Base-by-base conservation (phyloP, 169 alveolate species). In the Cryptosporidium bovis region DNA sequence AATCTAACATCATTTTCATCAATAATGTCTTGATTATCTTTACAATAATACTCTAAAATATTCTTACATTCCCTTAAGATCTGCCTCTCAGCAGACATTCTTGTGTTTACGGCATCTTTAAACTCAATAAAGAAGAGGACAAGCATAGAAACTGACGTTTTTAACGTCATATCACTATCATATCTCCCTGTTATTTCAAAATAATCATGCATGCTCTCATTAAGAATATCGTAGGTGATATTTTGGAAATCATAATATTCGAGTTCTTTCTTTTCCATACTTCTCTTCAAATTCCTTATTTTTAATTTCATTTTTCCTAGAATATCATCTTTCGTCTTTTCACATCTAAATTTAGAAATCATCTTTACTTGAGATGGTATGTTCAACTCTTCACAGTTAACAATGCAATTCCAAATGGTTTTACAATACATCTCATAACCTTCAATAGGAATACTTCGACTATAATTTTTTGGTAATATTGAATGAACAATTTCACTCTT, bases 361-460 rank as follows among this genome's bases (percentile, higher is more conserved):
- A 77, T 58, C 64, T 77, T 56, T 15, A 77, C 56, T 24, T 77
- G 87, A 60, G 87, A 77, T 8, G 87, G 87, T 3, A 77, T 77
- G 16, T 77, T 77, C 27, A 77, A 60, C 20, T 77, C 87, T 48
- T 77, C 65, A 15, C 87, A 77, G 1, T 77, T 48, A 10, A 77
- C 87, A 16, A 77, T 77, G 29, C 69, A 56, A 2, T 77, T 90
- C 93, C 93, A 91, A 33, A 91, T 71, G 5, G 83, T 51, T 4
- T 48, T 82, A 27, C 92, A 83, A 71, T 94, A 95, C 60, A 83
- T 91, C 18, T 92, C 94, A 87, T 93, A 93, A 44, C 98, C 97
- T 64, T 95, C 98, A 1, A 96, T 90, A 3, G 98, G 98, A 20
- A 95, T 93, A 46, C 66, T 56, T 66, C 97, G 83, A 3, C 96